Percentiles rank a stretch among this genome's conserved stretches.
Conservation (phyloP, 2,329 filamentous ascomycete species). For the Calonectria ilicicola region DNA sequence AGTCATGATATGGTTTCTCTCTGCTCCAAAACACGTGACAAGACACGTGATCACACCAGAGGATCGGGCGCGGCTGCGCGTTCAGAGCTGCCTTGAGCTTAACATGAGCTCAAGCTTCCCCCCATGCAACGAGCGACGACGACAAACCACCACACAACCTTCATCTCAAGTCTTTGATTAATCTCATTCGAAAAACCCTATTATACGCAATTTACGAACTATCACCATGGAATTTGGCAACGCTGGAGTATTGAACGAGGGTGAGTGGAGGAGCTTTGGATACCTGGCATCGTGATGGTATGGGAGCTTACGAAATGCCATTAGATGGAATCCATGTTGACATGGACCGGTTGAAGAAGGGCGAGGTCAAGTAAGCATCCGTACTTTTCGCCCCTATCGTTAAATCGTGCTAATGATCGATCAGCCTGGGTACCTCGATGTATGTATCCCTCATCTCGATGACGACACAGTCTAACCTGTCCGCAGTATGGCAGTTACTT, state of each 20-base stretch:
- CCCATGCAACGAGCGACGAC: slow-evolving; percentile 39
- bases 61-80: slow-evolving; percentile 52
- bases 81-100: slow-evolving; percentile 62
- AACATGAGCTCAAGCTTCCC: slow-evolving; percentile 52
- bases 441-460: slow-evolving; percentile 59
- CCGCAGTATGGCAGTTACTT: slow-evolving; percentile 95
- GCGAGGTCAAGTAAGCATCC: slow-evolving; percentile 91
- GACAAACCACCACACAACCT: slow-evolving; percentile 38
- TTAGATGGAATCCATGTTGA: slow-evolving; percentile 99
- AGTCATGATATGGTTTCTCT: background rate
- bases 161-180: slow-evolving; percentile 20
- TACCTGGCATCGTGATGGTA: slow-evolving; percentile 28
- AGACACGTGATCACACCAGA: slow-evolving; percentile 9
- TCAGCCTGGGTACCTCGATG: slow-evolving; percentile 96
- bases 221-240: slow-evolving; percentile 71
- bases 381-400: background rate
- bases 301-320: slow-evolving; percentile 36
- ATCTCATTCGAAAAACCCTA: background rate
- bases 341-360: slow-evolving; percentile 98
- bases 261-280: slow-evolving; percentile 53
- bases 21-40: slow-evolving; percentile 26
- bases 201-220: slow-evolving; percentile 1
- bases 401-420: slow-evolving; percentile 46
- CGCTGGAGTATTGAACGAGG: slow-evolving; percentile 73
- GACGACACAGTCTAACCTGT: slow-evolving; percentile 44